Base-by-base conservation (phyloP, 2,329 filamentous ascomycete species). In the Colletotrichum tropicale region DNA sequence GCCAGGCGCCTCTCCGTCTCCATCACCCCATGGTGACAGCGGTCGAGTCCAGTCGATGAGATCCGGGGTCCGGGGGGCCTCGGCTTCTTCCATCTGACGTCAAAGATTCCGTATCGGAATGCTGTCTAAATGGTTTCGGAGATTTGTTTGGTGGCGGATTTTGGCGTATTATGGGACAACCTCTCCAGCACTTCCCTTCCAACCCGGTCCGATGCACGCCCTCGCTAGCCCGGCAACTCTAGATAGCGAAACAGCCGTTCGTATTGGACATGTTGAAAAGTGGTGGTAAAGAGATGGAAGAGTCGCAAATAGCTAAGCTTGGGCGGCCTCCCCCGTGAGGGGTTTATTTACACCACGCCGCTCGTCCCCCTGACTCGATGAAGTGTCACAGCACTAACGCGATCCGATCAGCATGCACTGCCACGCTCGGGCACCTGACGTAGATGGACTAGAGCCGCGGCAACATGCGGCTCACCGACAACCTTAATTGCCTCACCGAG, bases 41-140 rank as follows among this genome's bases (percentile, higher is more conserved):
- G 73, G 73, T 34, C 73, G 73, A 73, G 62, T 64, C 73, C 73
- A 75, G 43, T 75, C 73, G 58, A 75, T 75, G 55, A 75, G 43
- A 66, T 75, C 73, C 43, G 73, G 73, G 30, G 73, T 75, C 16
- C 64, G 55, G 43, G 73, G 73, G 12, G 8, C 21, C 32, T 73
- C 61, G 38, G 52, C 61, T 66, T 64, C 36, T 75, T 75, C 73
- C 73, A 75, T 75, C 70, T 72, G 73, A 75, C 55, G 32, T 64
- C 8, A 21, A 43, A 18, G 21, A 12, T 15, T 36, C n/a, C 6
- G 24, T 5, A 24, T 43, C 30, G n/a, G 30, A 38, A 67, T 65
- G 52, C 16, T 8, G n/a, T 52, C 43, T 52, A 12, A 48, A 43
- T 32, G 24, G 24, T 43, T 38, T 21, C 13, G n/a, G 32, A n/a